Base-by-base conservation (phyloP, 768 basidiomycete genomes). In the Lepiota brunneoincarnata region DNA sequence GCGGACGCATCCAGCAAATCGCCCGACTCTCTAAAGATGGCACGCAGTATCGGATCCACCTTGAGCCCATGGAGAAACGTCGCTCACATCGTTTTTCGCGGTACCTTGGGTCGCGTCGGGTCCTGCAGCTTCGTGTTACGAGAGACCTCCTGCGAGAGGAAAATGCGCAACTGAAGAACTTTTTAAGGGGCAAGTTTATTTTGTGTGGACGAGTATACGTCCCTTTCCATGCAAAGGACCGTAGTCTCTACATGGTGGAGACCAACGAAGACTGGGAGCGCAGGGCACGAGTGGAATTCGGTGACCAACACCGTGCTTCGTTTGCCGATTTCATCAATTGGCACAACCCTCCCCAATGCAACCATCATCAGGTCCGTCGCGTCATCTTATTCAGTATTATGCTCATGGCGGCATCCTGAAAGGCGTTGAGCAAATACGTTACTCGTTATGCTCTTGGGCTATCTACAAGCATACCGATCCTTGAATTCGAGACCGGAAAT, bases 341-440 rank as follows among this genome's bases (percentile, higher is more conserved):
- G 82, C 83, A 88, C 39, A 91, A 91, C 54, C 83, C 85, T 0
- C 58, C 83, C 0, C 46, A 58, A 0, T 51, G 71, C 2, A 91
- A 91, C 60, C 61, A 45, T 5, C 58, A 73, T 0, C 89, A 91
- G 78, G 89, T 88, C 58, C 55, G 75, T 48, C 38, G n/a, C n/a
- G n/a, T 18, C 5, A 42, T 17, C 2, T 18, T 23, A 45, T 34
- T 12, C 10, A 21, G n/a, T 42, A 34, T 37, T 1, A 42, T 35
- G 44, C 2, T 41, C 20, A 4, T 20, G 6, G 38, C 26, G n/a
- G 48, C 2, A 11, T 17, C 17, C 31, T 24, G 40, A 0, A 51
- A 91, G 89, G 78, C 84, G 0, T 78, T 88, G 6, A 77, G 75
- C 12, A 91, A 91, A 62, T 91, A 80, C 68, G 74, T 76, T 0